Evolutionary conservation across 306 rosid species (phyloP).

Genomic region (Sophora flavescens): DNA sequence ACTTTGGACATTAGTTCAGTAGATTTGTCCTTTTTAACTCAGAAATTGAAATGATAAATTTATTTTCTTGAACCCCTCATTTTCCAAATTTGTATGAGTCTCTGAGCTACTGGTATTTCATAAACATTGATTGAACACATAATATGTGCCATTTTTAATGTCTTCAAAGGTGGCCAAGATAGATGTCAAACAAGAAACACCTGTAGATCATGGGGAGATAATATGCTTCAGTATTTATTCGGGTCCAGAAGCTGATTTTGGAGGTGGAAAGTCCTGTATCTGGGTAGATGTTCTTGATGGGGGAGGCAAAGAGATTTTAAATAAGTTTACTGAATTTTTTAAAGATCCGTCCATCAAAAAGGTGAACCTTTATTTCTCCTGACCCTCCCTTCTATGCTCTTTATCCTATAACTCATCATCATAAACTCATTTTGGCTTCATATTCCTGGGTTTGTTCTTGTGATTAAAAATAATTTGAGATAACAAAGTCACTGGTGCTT

Average conservation of each 20-base stretch:
- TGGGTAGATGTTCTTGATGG: constrained; percentile 99
- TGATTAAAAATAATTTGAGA: constrained; percentile 41
- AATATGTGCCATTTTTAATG: constrained; percentile 38
- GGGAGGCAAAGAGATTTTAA: constrained; percentile 77
- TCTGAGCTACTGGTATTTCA: constrained; percentile 42
- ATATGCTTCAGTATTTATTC: constrained; percentile 95
- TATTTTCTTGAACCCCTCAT: constrained; percentile 14
- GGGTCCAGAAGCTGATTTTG: constrained; percentile 92
- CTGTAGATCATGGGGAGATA: constrained; percentile 96
- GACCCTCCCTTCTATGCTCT: constrained; percentile 15
- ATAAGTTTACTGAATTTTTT: constrained; percentile 79
- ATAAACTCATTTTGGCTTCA: constrained; percentile 4
- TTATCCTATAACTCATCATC: constrained; percentile 23
- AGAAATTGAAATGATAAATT: constrained; percentile 33
- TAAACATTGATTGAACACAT: constrained; percentile 39
- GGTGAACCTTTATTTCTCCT: constrained; percentile 57
- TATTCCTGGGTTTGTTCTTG: neutral
- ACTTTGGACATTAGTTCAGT: constrained; percentile 32
- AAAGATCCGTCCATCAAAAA: constrained; percentile 79
- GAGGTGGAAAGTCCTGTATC: constrained; percentile 89
- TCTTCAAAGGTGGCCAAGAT: constrained; percentile 83
- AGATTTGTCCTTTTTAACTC: constrained; percentile 15
- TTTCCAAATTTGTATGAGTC: constrained; percentile 23
- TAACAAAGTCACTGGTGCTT: constrained; percentile 48
- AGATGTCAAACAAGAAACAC: constrained; percentile 88